These are phyloP conservation scores for Eucalyptus sp. DNA, from an alignment of 345 rosid species.

Conservation along the genomic window DNA sequence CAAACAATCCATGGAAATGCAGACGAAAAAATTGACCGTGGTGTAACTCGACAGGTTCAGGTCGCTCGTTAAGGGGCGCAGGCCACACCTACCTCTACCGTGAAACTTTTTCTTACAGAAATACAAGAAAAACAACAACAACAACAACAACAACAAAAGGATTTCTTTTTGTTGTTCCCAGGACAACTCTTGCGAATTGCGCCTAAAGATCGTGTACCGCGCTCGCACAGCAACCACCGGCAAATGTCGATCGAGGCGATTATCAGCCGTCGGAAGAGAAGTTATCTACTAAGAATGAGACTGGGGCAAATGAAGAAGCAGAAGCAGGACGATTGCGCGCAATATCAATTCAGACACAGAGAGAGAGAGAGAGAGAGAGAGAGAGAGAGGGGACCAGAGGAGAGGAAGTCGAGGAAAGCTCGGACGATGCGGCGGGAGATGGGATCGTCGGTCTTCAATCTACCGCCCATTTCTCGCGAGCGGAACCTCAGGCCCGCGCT, in stretches of 20 bases:
- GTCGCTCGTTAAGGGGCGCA: neutral
- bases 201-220: neutral
- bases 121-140: too few relatives aligned
- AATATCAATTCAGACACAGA: neutral
- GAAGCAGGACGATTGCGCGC: neutral
- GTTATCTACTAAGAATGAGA: neutral
- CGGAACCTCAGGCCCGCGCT: neutral
- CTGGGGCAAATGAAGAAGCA: neutral
- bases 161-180: neutral
- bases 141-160: neutral
- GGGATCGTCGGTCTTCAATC: conserved; percentile 46
- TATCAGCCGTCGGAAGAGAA: neutral
- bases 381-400: conserved; percentile 34
- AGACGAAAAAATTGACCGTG: neutral
- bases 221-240: neutral
- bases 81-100: neutral
- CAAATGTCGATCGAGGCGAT: neutral
- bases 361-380: neutral
- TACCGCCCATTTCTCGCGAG: neutral
- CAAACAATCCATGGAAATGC: neutral
- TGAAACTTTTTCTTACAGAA: neutral
- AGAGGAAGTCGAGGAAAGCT: conserved; percentile 65
- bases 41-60: neutral
- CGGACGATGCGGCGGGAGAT: conserved; percentile 57
- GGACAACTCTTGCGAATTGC: neutral